Conservation (phyloP, 257 asterid genomes). For the Verbascum thapsus region DNA sequence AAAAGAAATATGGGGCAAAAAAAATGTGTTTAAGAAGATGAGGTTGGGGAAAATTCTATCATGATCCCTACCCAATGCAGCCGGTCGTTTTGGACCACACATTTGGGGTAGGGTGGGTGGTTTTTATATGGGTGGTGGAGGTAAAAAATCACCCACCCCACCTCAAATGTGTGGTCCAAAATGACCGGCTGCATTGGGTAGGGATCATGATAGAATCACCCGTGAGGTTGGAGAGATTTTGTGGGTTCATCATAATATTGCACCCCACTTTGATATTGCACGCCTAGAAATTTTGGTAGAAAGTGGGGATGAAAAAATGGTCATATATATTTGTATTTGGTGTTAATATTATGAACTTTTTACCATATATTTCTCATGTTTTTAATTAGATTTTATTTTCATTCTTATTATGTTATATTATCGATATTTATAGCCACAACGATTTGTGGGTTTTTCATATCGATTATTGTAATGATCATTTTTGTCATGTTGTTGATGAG, state of each 20-base stretch:
- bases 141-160: no score
- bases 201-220: no score
- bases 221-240: conserved; percentile 41
- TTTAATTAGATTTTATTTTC: neutral
- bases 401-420: neutral
- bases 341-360: conserved; percentile 24
- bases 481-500: no score
- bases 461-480: no score
- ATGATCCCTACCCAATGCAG: no score
- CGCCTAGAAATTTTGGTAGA: conserved; percentile 52
- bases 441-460: no score
- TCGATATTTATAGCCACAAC: neutral
- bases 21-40: neutral
- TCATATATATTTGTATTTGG: conserved; percentile 8
- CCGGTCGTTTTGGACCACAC: no score
- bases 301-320: conserved; percentile 35
- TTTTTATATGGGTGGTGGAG: no score
- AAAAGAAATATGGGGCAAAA: neutral
- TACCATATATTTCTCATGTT: conserved; percentile 13
- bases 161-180: no score
- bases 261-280: conserved; percentile 70
- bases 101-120: no score
- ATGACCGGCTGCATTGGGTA: no score
- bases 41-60: conserved; percentile 41
- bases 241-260: conserved; percentile 52